phyloP scores from a whole-genome alignment of 768 basidiomycete genomes.

The Mycena amicta region DNA sequence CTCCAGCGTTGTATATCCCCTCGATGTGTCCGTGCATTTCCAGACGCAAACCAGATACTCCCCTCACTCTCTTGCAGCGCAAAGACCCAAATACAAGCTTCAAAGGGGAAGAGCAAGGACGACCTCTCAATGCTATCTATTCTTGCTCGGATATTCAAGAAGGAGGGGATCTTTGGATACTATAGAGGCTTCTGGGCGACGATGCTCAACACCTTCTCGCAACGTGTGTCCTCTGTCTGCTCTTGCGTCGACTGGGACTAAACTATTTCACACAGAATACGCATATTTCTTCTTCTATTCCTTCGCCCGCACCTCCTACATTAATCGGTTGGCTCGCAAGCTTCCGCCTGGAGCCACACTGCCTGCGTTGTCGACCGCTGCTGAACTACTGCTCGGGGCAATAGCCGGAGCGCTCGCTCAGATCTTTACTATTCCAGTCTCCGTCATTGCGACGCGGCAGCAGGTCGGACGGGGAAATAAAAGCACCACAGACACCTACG shows the following conservation, averaged over 20 bases:
- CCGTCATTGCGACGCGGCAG: slow-evolving; percentile 96
- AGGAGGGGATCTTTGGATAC: slow-evolving; percentile 80
- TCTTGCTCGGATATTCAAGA: slow-evolving; percentile 69
- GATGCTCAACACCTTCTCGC: slow-evolving; percentile 98
- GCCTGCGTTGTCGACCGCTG: slow-evolving; percentile 67
- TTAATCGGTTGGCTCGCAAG: slow-evolving; percentile 64
- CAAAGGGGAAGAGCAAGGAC: slow-evolving; percentile 54
- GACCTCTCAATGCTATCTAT: slow-evolving; percentile 64
- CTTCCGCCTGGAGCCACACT: slow-evolving; percentile 63
- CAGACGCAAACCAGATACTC: slow-evolving; percentile 9
- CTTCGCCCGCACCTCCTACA: slow-evolving; percentile 81
- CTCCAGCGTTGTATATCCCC: slow-evolving; percentile 84
- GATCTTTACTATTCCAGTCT: slow-evolving; percentile 97
- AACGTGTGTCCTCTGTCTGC: slow-evolving; percentile 63
- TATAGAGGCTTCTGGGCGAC: slow-evolving; percentile 94
- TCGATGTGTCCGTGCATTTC: slow-evolving; percentile 75
- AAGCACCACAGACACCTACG: slow-evolving; percentile 26
- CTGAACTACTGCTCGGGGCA: slow-evolving; percentile 88
- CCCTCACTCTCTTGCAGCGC: slow-evolving; percentile 50
- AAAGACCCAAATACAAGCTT: slow-evolving; percentile 93
- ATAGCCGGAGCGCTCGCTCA: slow-evolving; percentile 93
- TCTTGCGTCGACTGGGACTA: background rate
- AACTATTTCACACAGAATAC: slow-evolving; percentile 71
- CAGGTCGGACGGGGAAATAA: slow-evolving; percentile 68
- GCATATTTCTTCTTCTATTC: slow-evolving; percentile 99